Evolutionary conservation across 1,139 yeast species (phyloP).

Genomic region (Pichia sp.): DNA sequence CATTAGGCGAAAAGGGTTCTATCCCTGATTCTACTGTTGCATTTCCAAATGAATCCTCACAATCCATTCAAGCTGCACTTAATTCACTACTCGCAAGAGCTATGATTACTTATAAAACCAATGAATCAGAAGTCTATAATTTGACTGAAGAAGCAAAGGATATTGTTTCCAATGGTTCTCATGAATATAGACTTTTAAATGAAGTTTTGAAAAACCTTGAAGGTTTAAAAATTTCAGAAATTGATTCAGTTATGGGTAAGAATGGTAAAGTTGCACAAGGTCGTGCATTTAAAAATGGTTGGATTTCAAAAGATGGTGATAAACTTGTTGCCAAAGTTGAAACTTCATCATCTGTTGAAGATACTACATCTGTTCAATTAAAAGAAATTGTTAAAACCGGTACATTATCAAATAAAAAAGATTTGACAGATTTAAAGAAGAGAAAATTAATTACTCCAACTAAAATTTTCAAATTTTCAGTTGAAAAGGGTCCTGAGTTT

Average conservation of each 20-base stretch:
- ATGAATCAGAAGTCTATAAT: conserved; percentile 70
- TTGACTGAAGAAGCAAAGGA: conserved; percentile 80
- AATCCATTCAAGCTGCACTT: conserved; percentile 64
- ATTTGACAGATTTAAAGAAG: conserved; percentile 80
- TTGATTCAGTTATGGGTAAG: conserved; percentile 67
- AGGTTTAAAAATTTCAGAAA: conserved; percentile 78
- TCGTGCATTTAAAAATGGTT: conserved; percentile 95
- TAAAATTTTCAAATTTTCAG: conserved; percentile 69
- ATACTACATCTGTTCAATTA: conserved; percentile 61
- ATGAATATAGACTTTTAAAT: conserved; percentile 74
- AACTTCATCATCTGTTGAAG: conserved; percentile 44
- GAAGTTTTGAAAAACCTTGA: conserved; percentile 71
- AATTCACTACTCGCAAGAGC: conserved; percentile 80
- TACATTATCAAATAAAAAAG: conserved; percentile 44
- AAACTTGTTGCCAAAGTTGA: conserved; percentile 51
- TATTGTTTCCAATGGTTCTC: conserved; percentile 75
- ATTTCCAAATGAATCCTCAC: conserved; percentile 48
- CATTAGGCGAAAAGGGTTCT: conserved; percentile 50
- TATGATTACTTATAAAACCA: conserved; percentile 68
- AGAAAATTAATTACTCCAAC: conserved; percentile 74
- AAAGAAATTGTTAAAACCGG: conserved; percentile 54
- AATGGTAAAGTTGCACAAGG: conserved; percentile 93
- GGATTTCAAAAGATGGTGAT: conserved; percentile 88
- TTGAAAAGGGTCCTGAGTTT: conserved; percentile 78
- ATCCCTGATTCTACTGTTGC: conserved; percentile 58